These are phyloP conservation scores for Carex littledalei DNA, from an alignment of 176 grass and related monocot species.

Conservation along the genomic window DNA sequence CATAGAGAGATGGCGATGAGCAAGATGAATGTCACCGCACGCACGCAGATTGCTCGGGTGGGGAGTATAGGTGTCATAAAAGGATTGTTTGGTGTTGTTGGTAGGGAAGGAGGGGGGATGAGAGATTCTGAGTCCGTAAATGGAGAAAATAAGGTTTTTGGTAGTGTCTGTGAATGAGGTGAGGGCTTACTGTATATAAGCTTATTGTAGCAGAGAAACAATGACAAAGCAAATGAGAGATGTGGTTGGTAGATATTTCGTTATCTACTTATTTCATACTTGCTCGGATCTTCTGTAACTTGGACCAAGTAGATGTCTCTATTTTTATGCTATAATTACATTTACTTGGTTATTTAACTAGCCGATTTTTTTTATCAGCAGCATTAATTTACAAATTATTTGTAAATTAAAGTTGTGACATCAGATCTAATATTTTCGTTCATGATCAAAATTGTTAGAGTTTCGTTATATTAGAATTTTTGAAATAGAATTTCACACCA, in stretches of 20 bases:
- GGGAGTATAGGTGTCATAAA: not conserved
- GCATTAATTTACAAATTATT: too few relatives aligned
- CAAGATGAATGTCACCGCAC: not conserved
- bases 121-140: not conserved
- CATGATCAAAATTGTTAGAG: too few relatives aligned
- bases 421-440: too few relatives aligned
- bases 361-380: too few relatives aligned
- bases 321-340: not conserved
- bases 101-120: not conserved
- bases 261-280: not conserved
- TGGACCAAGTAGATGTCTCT: not conserved
- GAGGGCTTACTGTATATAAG: not conserved
- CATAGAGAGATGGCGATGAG: slow-evolving; percentile 26
- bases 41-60: not conserved
- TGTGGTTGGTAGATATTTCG: not conserved
- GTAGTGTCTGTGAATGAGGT: not conserved
- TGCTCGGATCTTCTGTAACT: not conserved
- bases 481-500: too few relatives aligned
- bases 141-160: not conserved
- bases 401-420: too few relatives aligned
- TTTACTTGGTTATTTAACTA: not conserved
- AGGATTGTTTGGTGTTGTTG: not conserved
- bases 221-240: not conserved
- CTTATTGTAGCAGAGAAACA: not conserved
- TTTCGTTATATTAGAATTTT: too few relatives aligned